These are phyloP conservation scores for Suhomyces choctaworum DNA, from an alignment of 1,139 yeast species.

Conservation along the genomic window DNA sequence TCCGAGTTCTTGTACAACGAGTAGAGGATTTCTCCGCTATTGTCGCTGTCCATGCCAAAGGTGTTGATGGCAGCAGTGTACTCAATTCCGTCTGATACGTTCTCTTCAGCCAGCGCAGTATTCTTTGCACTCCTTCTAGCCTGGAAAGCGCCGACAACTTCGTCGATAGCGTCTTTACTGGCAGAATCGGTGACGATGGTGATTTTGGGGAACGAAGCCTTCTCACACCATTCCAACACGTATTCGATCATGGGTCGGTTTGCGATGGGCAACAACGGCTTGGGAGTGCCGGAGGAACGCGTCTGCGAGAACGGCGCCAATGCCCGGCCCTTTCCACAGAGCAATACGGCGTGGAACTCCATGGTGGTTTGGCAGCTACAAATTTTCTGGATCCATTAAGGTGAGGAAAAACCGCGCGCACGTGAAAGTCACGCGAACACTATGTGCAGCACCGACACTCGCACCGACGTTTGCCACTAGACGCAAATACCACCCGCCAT, in stretches of 20 bases:
- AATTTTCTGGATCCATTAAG: too few species aligned
- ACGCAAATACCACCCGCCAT: conserved; percentile 1
- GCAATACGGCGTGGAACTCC: conserved; percentile 90
- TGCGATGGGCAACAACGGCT: conserved; percentile 87
- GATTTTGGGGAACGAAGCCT: conserved; percentile 69
- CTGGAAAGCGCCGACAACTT: conserved; percentile 54
- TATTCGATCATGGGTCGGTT: conserved; percentile 88
- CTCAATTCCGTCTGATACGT: conserved; percentile 3
- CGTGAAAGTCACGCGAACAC: conserved; percentile 3
- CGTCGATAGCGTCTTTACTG: conserved; percentile 26
- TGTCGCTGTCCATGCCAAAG: conserved; percentile 45
- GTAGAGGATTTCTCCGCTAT: conserved; percentile 64
- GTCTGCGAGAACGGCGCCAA: conserved; percentile 70
- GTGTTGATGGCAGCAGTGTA: conserved; percentile 37
- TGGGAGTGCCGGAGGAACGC: conserved; percentile 63
- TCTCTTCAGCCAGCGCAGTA: conserved; percentile 7
- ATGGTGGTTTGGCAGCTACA: conserved; percentile 30
- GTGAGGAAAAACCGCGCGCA: not conserved
- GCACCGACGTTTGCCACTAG: conserved; percentile 12
- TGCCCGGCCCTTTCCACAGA: conserved; percentile 81
- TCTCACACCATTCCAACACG: conserved; percentile 90
- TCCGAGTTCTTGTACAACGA: conserved; percentile 47
- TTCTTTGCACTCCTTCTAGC: conserved; percentile 14
- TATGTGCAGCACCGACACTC: not conserved
- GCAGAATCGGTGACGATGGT: conserved; percentile 38